phyloP scores from a whole-genome alignment of 768 basidiomycete species.

The Russula foetens region DNA sequence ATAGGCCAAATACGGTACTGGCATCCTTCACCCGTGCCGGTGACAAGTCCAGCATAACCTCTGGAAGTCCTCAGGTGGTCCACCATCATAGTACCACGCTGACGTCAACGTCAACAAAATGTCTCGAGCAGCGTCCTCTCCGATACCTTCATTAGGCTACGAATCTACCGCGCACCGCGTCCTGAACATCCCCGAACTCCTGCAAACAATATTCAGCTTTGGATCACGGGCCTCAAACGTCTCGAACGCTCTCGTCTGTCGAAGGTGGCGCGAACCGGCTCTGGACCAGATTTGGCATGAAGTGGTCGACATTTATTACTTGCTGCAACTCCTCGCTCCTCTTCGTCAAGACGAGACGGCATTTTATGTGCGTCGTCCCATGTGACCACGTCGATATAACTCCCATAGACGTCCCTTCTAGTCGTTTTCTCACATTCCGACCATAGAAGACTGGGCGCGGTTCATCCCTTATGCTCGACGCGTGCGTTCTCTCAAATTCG shows the following conservation, averaged over 20 bases:
- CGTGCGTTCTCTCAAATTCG: slow-evolving; percentile 13
- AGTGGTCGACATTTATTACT: slow-evolving; percentile 12
- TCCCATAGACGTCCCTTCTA: not conserved
- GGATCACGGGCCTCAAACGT: slow-evolving; percentile 9
- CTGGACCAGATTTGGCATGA: slow-evolving; percentile 17
- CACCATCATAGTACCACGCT: no score
- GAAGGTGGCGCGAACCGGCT: slow-evolving; percentile 13
- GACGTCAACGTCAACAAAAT: not conserved
- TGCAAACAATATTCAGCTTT: slow-evolving; percentile 14
- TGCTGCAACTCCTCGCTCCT: slow-evolving; percentile 11
- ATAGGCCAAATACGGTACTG: no score
- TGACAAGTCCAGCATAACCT: no score
- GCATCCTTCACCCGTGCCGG: no score
- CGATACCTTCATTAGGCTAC: slow-evolving; percentile 1
- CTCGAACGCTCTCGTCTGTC: slow-evolving; percentile 14
- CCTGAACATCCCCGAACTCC: slow-evolving; percentile 16
- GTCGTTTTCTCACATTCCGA: slow-evolving; percentile 11
- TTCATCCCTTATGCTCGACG: slow-evolving; percentile 19
- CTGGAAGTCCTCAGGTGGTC: no score
- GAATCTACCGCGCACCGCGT: slow-evolving; percentile 18
- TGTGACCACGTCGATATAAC: not conserved
- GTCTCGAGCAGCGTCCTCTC: not conserved
- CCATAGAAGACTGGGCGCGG: slow-evolving; percentile 14
- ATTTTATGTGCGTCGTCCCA: not conserved
- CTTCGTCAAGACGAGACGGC: not conserved